phyloP scores from a whole-genome alignment of 2,329 filamentous ascomycete genomes.

The Penicillium vulpinum region DNA sequence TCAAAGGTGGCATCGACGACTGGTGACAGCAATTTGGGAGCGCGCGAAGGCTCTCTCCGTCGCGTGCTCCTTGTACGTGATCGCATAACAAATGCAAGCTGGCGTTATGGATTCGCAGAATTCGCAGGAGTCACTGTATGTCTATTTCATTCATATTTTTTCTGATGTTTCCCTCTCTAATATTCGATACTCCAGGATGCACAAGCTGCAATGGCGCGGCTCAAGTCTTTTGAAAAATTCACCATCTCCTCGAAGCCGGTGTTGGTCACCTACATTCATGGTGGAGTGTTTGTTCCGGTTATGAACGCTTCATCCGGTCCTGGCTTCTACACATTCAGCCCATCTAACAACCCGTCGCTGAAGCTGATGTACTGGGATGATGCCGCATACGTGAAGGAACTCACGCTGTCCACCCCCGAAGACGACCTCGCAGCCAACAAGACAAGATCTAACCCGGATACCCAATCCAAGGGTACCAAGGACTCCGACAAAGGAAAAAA shows the following conservation, averaged over 20 bases:
- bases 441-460: constrained; percentile 19
- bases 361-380: constrained; percentile 76
- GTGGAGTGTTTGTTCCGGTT: constrained; percentile 80
- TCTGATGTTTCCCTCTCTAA: neutral
- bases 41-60: constrained; percentile 70
- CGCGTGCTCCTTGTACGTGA: constrained; percentile 77
- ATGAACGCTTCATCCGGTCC: constrained; percentile 59
- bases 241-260: constrained; percentile 74
- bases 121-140: constrained; percentile 67
- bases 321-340: constrained; percentile 67
- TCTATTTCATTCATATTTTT: neutral
- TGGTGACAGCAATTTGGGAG: constrained; percentile 64
- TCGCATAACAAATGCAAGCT: constrained; percentile 67
- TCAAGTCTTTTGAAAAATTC: constrained; percentile 70
- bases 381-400: constrained; percentile 68
- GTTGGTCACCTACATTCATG: constrained; percentile 72
- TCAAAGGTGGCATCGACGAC: constrained; percentile 58
- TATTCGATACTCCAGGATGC: constrained; percentile 55
- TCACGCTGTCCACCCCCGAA: constrained; percentile 58
- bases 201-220: constrained; percentile 69
- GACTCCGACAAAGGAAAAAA: constrained; percentile 49
- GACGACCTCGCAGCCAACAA: constrained; percentile 34
- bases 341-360: constrained; percentile 66
- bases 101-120: constrained; percentile 81
- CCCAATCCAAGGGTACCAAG: constrained; percentile 36